Percentiles rank a stretch among this genome's conserved stretches.
phyloP scores from a whole-genome alignment of 2,329 filamentous ascomycete species.

The Aschersonia sp. region DNA sequence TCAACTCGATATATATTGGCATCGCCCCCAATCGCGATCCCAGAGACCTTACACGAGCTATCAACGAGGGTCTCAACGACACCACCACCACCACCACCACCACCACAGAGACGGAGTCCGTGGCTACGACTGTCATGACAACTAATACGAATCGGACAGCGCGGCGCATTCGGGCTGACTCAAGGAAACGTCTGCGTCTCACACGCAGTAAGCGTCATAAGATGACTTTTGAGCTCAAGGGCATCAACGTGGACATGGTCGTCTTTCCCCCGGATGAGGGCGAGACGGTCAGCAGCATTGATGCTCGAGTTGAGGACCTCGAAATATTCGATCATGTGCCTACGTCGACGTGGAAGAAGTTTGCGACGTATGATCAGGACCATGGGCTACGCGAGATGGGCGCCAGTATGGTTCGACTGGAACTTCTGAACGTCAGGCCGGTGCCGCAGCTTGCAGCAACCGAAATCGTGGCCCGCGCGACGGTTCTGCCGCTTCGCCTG shows the following conservation, averaged over 20 bases:
- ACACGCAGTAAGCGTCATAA: constrained; percentile 84
- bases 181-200: constrained; percentile 52
- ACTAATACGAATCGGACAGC: constrained; percentile 43
- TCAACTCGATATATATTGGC: constrained; percentile 97
- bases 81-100: constrained; percentile 21
- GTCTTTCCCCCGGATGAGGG: constrained; percentile 62
- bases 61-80: constrained; percentile 82
- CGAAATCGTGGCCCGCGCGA: constrained; percentile 72
- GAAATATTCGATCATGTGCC: constrained; percentile 91
- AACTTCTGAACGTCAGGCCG: constrained; percentile 78
- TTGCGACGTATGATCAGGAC: constrained; percentile 84
- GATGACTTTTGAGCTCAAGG: constrained; percentile 84
- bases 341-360: constrained; percentile 96
- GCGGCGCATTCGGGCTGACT: constrained; percentile 24
- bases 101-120: constrained; percentile 74
- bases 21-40: constrained; percentile 80
- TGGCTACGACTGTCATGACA: constrained; percentile 61
- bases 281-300: constrained; percentile 78
- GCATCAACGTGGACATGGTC: constrained; percentile 69
- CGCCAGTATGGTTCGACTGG: constrained; percentile 79
- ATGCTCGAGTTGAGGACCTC: constrained; percentile 67
- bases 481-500: constrained; percentile 69
- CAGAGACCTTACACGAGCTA: constrained; percentile 63
- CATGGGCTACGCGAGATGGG: constrained; percentile 75
- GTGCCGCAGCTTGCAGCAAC: constrained; percentile 72